These are phyloP conservation scores for Immersiporthe knoxdaviesiana DNA, from an alignment of 2,329 filamentous ascomycete genomes.

Conservation along the genomic window DNA sequence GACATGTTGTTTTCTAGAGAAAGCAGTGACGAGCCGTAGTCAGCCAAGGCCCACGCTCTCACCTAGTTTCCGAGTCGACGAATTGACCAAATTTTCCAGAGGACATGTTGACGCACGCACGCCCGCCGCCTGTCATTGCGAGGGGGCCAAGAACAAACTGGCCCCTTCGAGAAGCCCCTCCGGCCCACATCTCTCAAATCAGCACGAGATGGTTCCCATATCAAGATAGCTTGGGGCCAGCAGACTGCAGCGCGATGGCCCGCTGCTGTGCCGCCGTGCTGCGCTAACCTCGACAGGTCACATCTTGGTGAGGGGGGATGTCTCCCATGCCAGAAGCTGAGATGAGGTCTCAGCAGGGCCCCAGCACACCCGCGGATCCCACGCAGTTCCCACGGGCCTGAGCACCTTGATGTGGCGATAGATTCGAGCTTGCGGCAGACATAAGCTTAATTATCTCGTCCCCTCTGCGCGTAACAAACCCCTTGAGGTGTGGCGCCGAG, in stretches of 20 bases:
- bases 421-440: slow-evolving; percentile 19
- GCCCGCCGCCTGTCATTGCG: slow-evolving; percentile 10
- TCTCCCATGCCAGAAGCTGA: background rate
- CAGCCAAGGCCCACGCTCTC: background rate
- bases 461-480: slow-evolving; percentile 19
- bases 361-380: too few relatives aligned
- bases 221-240: slow-evolving; percentile 7
- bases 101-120: slow-evolving; percentile 4
- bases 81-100: background rate
- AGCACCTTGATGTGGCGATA: slow-evolving; percentile 11
- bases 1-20: slow-evolving; percentile 31
- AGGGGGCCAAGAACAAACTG: slow-evolving; percentile 5
- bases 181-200: background rate
- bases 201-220: slow-evolving; percentile 11
- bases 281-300: slow-evolving; percentile 26
- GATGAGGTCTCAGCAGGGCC: background rate
- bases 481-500: slow-evolving; percentile 23
- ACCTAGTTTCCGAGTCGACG: slow-evolving; percentile 1
- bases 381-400: background rate
- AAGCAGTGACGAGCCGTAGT: slow-evolving; percentile 29
- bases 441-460: slow-evolving; percentile 27
- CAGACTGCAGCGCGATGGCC: slow-evolving; percentile 12
- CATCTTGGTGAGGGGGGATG: slow-evolving; percentile 4
- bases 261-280: slow-evolving; percentile 19
- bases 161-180: slow-evolving; percentile 6